Evolutionary conservation across 163 green algal species (phyloP).

Genomic region (Prototheca wickerhamii): DNA sequence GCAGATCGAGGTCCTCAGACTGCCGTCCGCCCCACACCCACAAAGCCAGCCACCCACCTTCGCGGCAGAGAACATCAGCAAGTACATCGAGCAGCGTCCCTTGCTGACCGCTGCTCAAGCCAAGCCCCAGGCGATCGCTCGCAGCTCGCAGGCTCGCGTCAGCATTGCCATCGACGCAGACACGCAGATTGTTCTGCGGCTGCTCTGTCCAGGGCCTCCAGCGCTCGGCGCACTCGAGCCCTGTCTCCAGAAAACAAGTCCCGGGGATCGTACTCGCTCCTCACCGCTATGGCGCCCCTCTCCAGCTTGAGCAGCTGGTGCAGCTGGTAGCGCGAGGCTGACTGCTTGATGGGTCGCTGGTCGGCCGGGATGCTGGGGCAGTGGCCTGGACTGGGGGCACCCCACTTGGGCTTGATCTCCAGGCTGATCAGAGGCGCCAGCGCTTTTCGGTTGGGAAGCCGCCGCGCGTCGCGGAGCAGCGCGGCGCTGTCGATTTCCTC

Average conservation of each 20-base stretch:
- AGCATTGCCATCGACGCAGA: constrained; percentile 10
- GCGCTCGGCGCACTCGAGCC: not conserved
- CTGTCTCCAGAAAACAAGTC: not conserved
- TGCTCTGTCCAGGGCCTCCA: constrained; percentile 6
- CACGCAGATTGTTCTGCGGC: constrained; percentile 31
- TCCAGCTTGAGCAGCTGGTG: constrained; percentile 27
- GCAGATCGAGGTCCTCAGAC: not conserved
- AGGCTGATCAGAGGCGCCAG: constrained; percentile 8
- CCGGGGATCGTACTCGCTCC: not conserved
- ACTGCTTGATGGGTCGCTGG: constrained; percentile 16
- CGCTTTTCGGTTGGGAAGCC: not conserved
- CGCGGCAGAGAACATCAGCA: not conserved
- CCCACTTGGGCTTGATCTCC: constrained; percentile 36
- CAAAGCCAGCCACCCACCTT: not conserved
- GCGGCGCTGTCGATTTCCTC: not conserved
- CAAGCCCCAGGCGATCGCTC: not conserved
- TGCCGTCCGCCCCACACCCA: not conserved
- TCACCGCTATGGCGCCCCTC: not conserved
- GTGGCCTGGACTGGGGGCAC: not conserved
- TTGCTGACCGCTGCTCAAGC: not conserved
- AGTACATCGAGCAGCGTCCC: not conserved
- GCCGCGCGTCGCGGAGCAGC: not conserved
- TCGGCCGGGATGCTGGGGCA: constrained; percentile 10
- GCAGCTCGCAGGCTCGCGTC: not conserved
- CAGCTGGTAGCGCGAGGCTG: constrained; percentile 23